phyloP scores from a whole-genome alignment of 2,329 filamentous ascomycete species.

The Knoxdaviesia capensis region DNA sequence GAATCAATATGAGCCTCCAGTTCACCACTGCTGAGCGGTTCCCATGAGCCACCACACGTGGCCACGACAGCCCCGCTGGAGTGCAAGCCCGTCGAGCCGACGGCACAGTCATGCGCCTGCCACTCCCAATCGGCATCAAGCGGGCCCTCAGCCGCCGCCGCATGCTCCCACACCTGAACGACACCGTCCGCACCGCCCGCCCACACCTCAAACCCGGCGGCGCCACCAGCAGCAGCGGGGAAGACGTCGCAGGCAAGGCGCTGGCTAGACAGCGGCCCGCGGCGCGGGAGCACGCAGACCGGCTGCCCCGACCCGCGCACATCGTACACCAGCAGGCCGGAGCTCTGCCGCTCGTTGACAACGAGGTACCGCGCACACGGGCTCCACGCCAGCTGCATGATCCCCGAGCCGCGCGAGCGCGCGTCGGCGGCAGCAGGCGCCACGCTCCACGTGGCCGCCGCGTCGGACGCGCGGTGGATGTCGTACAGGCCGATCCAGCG shows the following conservation, averaged over 20 bases:
- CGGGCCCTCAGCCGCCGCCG: constrained; percentile 25
- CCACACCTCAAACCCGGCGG: constrained; percentile 38
- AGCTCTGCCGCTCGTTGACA: constrained; percentile 37
- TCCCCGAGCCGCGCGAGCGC: constrained; percentile 38
- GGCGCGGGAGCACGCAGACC: constrained; percentile 31
- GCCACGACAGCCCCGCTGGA: constrained; percentile 32
- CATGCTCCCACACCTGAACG: constrained; percentile 37
- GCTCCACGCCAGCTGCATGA: constrained; percentile 40
- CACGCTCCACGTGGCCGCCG: constrained; percentile 39
- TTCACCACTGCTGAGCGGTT: constrained; percentile 7
- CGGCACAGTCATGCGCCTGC: constrained; percentile 22
- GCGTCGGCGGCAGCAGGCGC: constrained; percentile 27
- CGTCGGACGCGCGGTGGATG: constrained; percentile 29
- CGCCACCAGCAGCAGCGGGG: constrained; percentile 13
- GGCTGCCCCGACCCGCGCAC: constrained; percentile 36
- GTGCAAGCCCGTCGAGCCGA: constrained; percentile 30
- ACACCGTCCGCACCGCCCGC: constrained; percentile 32
- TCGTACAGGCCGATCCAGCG: constrained; percentile 44
- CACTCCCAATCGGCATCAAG: constrained; percentile 27
- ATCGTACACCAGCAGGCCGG: constrained; percentile 39
- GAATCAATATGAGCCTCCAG: not conserved
- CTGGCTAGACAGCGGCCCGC: constrained; percentile 20
- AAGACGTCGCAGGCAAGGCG: constrained; percentile 35
- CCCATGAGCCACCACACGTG: constrained; percentile 36
- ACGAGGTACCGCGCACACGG: constrained; percentile 41